Percentiles rank a stretch among this genome's conserved stretches.
phyloP scores from a whole-genome alignment of 495 filamentous ascomycete genomes.

The Tetracladium setigerum region DNA sequence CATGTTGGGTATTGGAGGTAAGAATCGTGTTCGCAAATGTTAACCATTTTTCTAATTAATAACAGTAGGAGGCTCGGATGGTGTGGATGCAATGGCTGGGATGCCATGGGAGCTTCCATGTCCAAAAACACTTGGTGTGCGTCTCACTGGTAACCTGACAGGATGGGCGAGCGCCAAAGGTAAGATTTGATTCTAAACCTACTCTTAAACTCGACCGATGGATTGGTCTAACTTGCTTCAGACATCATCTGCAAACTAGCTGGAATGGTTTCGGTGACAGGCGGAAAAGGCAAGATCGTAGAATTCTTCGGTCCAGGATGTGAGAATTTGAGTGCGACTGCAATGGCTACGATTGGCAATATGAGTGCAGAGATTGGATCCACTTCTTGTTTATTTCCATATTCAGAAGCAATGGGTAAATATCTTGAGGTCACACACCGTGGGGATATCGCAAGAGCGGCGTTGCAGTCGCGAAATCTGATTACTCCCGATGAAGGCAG shows the following conservation, averaged over 20 bases:
- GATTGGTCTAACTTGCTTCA: too few species aligned
- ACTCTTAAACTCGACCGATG: slow-evolving; percentile 1
- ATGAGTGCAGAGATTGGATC: slow-evolving; percentile 87
- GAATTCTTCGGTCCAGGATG: slow-evolving; percentile 85
- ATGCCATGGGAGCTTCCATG: slow-evolving; percentile 95
- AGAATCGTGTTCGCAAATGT: too few species aligned
- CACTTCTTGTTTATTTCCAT: slow-evolving; percentile 91
- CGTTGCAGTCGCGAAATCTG: too few species aligned
- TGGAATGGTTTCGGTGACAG: slow-evolving; percentile 91
- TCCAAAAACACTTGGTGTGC: slow-evolving; percentile 89
- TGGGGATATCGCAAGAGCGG: slow-evolving; percentile 75
- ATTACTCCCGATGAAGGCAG: too few species aligned
- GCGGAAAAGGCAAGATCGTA: slow-evolving; percentile 89
- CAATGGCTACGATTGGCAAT: slow-evolving; percentile 62
- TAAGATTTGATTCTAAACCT: slow-evolving; percentile 25
- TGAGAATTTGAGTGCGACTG: slow-evolving; percentile 49
- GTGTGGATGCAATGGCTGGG: slow-evolving; percentile 94
- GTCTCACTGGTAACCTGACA: slow-evolving; percentile 74
- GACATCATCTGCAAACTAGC: slow-evolving; percentile 96
- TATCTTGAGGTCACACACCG: slow-evolving; percentile 90
- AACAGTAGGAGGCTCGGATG: slow-evolving; percentile 96
- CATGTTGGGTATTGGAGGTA: slow-evolving; percentile 89
- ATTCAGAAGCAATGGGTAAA: slow-evolving; percentile 93
- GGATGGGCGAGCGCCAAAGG: slow-evolving; percentile 92
- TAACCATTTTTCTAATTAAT: too few species aligned